These are phyloP conservation scores for Phytophthora ramorum DNA, from an alignment of 352 stramenopile species.

Conservation along the genomic window DNA sequence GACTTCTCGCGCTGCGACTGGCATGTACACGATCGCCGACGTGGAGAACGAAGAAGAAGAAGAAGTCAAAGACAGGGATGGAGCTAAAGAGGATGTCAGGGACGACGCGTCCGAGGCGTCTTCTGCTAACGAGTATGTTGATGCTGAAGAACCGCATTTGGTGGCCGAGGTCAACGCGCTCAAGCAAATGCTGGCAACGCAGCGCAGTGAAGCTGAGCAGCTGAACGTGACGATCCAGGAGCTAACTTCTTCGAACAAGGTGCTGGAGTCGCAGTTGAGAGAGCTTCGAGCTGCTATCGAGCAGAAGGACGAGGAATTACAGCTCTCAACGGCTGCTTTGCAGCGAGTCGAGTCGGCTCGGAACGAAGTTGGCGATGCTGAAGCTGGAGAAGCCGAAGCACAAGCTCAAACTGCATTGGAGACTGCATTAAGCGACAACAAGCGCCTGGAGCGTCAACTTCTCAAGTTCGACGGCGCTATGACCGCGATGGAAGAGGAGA, in stretches of 20 bases:
- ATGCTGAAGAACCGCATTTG: slow-evolving; percentile 64
- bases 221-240: slow-evolving; percentile 28
- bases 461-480: slow-evolving; percentile 55
- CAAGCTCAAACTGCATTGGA: slow-evolving; percentile 37
- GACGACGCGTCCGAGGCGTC: slow-evolving; percentile 55
- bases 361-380: slow-evolving; percentile 29
- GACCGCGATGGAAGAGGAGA: slow-evolving; percentile 59
- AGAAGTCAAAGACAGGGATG: slow-evolving; percentile 5
- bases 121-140: slow-evolving; percentile 62
- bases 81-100: slow-evolving; percentile 19
- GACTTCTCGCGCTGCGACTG: neutral
- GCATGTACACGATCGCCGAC: slow-evolving; percentile 25
- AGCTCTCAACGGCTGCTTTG: slow-evolving; percentile 27
- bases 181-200: slow-evolving; percentile 34
- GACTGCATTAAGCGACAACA: slow-evolving; percentile 40
- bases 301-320: slow-evolving; percentile 33
- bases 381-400: slow-evolving; percentile 22
- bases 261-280: slow-evolving; percentile 30
- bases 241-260: slow-evolving; percentile 29
- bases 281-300: slow-evolving; percentile 26
- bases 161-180: slow-evolving; percentile 61
- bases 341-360: slow-evolving; percentile 19
- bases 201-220: slow-evolving; percentile 29
- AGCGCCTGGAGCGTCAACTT: slow-evolving; percentile 49
- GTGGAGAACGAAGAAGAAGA: slow-evolving; percentile 39